Base-by-base conservation (phyloP, 495 filamentous ascomycete genomes). In the Mycothermus thermophilus region DNA sequence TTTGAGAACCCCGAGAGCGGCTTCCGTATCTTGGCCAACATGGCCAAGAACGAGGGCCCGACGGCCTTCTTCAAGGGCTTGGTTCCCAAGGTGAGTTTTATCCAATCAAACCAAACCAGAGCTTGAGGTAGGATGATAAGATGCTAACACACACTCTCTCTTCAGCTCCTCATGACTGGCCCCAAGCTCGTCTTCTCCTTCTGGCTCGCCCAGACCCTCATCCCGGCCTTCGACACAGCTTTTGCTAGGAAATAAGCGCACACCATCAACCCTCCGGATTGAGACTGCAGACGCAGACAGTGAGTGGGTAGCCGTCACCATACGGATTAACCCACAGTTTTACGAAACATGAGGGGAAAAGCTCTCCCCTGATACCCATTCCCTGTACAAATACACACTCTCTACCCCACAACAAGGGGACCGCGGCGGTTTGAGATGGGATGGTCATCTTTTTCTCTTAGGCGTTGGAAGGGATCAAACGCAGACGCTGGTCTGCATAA, bases 121-220 rank as follows among this genome's bases (percentile, higher is more conserved):
- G 9, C 1, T 11, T 27, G 22, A 6, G 26, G 3, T 20, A 10
- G n/a, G 25, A 22, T 32, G 29, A 26, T n/a, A 27, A 14, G 2
- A 20, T 14, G 12, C 2, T 19, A 15, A 27, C 2, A 9, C 8
- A n/a, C n/a, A n/a, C n/a, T n/a, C n/a, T n/a, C n/a, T n/a, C n/a
- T 34, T n/a, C 37, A 73, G 75, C 72, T 97, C 43, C 67, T 97
- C 49, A 96, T 96, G 87, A 97, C 90, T 14, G 90, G 90, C 20
- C 90, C 90, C 41, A 97, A 97, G 72, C 67, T 97, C 33, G 87
- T 95, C 37, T 97, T 97, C 72, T 94, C 86, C 45, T 99, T 99
- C 75, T 99, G 90, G 90, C 72, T 99, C 46, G 90, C 87, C 38
- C 86, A 94, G 67, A 93, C 84, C 27, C 62, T 94, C 46, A 94